These are phyloP conservation scores for Vittaforma corneae DNA, from an alignment of 371 early-diverging fungal genomes.

Conservation along the genomic window DNA sequence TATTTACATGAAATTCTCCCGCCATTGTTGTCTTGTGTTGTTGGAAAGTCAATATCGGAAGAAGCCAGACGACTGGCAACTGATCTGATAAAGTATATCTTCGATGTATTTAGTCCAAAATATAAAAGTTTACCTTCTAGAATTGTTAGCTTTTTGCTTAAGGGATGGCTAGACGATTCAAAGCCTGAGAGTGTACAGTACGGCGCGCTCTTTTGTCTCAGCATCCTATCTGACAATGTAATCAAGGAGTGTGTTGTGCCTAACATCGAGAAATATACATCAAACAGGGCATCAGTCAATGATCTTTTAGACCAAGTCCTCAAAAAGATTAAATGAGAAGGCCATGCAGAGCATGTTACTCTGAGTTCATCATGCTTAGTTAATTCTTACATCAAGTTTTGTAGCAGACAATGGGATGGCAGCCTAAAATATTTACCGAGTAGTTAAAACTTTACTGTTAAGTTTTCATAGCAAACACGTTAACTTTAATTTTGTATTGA, in stretches of 20 bases:
- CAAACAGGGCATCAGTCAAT: background rate
- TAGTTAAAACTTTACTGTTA: too few relatives aligned
- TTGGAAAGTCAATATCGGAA: constrained; percentile 67
- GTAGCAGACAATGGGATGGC: too few relatives aligned
- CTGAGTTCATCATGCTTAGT: too few relatives aligned
- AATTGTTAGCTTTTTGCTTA: constrained; percentile 54
- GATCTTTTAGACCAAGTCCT: background rate
- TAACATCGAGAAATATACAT: background rate
- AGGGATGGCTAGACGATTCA: constrained; percentile 53
- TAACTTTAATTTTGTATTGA: background rate
- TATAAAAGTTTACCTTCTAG: constrained; percentile 58
- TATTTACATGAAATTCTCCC: constrained; percentile 96
- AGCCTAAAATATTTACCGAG: too few relatives aligned
- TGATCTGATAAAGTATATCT: constrained; percentile 56
- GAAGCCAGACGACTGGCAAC: constrained; percentile 43
- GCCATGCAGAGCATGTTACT: too few relatives aligned
- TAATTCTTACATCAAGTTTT: too few relatives aligned
- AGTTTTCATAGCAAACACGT: too few relatives aligned
- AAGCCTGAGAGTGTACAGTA: constrained; percentile 52
- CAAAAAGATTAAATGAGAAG: too few relatives aligned
- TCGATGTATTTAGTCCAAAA: constrained; percentile 47
- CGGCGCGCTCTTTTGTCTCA: constrained; percentile 55
- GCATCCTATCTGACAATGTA: constrained; percentile 10
- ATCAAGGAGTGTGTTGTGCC: background rate
- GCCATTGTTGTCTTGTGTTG: constrained; percentile 78